phyloP scores from a whole-genome alignment of 192 early-diverging fungal genomes.

The Umbelopsis vinacea region DNA sequence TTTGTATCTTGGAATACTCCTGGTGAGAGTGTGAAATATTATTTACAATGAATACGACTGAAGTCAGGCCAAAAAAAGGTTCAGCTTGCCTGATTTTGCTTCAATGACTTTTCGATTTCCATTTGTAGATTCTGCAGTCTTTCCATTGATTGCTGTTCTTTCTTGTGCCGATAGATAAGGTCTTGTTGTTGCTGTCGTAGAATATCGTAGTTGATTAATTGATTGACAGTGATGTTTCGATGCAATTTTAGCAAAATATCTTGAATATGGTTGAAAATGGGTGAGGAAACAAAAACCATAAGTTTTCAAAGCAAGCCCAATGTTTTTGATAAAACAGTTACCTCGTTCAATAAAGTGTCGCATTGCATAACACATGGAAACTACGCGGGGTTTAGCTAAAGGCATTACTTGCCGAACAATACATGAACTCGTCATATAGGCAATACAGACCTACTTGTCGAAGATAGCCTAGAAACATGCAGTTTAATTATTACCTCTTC shows the following conservation, averaged over 20 bases:
- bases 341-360: conserved; percentile 16
- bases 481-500: not conserved
- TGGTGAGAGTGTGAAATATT: not conserved
- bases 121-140: not conserved
- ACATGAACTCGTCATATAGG: not conserved
- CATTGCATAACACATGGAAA: conserved; percentile 22
- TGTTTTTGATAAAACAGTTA: not conserved
- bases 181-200: conserved; percentile 7
- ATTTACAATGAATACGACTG: not conserved
- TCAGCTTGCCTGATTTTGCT: not conserved
- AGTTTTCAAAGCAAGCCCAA: too few relatives aligned
- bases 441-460: conserved; percentile 19
- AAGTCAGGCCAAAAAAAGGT: too few relatives aligned
- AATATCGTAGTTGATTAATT: conserved; percentile 21
- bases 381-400: not conserved
- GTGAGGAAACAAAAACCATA: too few relatives aligned
- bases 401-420: not conserved
- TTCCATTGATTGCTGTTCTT: not conserved
- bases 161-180: not conserved
- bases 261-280: not conserved
- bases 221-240: conserved; percentile 24
- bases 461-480: not conserved
- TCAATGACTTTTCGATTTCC: not conserved
- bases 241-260: conserved; percentile 11
- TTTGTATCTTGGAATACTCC: not conserved